Evolutionary conservation across 2,329 filamentous ascomycete species (phyloP).

Genomic region (Moelleriella libera): DNA sequence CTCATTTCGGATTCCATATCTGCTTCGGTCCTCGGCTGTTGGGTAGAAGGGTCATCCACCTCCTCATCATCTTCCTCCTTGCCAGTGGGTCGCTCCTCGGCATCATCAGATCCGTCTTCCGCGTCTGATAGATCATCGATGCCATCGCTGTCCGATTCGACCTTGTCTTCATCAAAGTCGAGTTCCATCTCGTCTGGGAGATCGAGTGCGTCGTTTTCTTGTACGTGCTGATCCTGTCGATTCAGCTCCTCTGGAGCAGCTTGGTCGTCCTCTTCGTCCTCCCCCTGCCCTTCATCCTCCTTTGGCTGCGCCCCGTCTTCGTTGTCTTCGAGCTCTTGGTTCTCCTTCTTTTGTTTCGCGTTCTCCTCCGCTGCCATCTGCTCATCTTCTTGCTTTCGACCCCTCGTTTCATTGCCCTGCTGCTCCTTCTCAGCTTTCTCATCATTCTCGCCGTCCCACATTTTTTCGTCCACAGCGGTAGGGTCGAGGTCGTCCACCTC

Average conservation of each 20-base stretch:
- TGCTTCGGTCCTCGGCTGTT: slow-evolving; percentile 19
- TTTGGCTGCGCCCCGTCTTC: slow-evolving; percentile 20
- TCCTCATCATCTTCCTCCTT: slow-evolving; percentile 22
- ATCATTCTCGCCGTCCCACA: slow-evolving; percentile 86
- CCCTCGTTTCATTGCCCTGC: slow-evolving; percentile 57
- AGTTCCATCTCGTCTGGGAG: slow-evolving; percentile 82
- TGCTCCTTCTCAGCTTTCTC: slow-evolving; percentile 74
- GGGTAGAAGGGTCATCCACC: slow-evolving; percentile 19
- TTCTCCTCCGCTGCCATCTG: slow-evolving; percentile 46
- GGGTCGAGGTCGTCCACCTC: slow-evolving; percentile 85
- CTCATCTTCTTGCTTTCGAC: slow-evolving; percentile 51
- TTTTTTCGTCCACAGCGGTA: slow-evolving; percentile 89
- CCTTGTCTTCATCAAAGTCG: slow-evolving; percentile 56
- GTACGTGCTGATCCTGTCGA: slow-evolving; percentile 57
- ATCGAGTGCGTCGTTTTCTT: slow-evolving; percentile 71
- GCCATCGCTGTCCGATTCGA: slow-evolving; percentile 40
- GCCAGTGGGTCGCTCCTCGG: slow-evolving; percentile 16
- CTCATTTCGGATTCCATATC: slow-evolving; percentile 31
- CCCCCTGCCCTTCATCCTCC: slow-evolving; percentile 40
- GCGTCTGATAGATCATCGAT: slow-evolving; percentile 43
- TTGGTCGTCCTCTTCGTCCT: slow-evolving; percentile 41
- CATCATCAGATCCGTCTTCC: slow-evolving; percentile 28
- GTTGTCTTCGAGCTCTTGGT: slow-evolving; percentile 25
- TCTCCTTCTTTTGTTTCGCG: slow-evolving; percentile 26
- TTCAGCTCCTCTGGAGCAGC: slow-evolving; percentile 39